These are phyloP conservation scores for Nemophila menziesii DNA, from an alignment of 257 asterid genomes.

Conservation along the genomic window DNA sequence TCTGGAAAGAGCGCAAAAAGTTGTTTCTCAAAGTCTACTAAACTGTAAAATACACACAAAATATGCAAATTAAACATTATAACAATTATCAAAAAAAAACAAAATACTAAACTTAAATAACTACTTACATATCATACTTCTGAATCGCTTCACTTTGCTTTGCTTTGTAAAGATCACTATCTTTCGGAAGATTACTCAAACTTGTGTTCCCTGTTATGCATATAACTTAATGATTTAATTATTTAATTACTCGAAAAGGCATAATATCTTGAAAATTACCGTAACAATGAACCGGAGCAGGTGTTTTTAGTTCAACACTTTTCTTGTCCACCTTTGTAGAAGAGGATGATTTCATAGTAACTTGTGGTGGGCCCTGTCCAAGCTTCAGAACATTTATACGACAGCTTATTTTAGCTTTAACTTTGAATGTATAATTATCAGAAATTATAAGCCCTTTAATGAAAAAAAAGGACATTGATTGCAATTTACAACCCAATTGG, in stretches of 20 bases:
- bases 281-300: constrained; percentile 7
- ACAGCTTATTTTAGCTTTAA: neutral
- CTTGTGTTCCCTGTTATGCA: constrained; percentile 34
- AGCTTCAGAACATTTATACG: neutral
- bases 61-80: constrained; percentile 5
- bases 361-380: constrained; percentile 20
- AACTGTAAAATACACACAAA: constrained; percentile 29
- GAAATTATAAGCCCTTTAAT: neutral
- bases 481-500: no score
- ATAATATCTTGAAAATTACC: constrained; percentile 9
- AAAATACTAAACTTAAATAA: neutral
- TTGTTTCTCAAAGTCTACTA: constrained; percentile 84
- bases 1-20: constrained; percentile 47
- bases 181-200: constrained; percentile 49
- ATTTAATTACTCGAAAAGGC: neutral
- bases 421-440: neutral
- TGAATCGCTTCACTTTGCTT: constrained; percentile 67
- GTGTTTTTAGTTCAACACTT: constrained; percentile 13
- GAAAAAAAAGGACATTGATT: no score
- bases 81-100: constrained; percentile 3
- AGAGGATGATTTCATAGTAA: constrained; percentile 7
- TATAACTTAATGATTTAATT: neutral
- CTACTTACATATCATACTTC: constrained; percentile 64
- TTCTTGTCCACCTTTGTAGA: constrained; percentile 10
- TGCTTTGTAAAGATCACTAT: constrained; percentile 56